phyloP scores from a whole-genome alignment of 1,284 basidiomycete genomes.

The Cutaneotrichosporon arboriforme region DNA sequence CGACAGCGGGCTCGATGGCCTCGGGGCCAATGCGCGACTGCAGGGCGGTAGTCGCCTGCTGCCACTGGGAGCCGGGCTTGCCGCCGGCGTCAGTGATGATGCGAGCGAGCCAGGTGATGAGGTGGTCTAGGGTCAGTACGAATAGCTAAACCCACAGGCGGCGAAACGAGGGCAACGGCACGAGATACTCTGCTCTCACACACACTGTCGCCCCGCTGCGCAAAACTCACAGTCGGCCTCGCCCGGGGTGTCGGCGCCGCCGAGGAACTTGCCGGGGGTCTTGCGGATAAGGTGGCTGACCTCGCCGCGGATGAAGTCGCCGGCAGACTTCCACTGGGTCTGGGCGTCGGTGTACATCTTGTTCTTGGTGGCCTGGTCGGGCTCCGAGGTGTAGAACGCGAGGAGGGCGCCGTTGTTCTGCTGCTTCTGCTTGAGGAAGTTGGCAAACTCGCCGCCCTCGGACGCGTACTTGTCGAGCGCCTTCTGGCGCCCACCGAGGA shows the following conservation, averaged over 20 bases:
- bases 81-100: slow-evolving; percentile 37
- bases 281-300: slow-evolving; percentile 51
- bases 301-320: slow-evolving; percentile 40
- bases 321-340: slow-evolving; percentile 38
- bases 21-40: slow-evolving; percentile 34
- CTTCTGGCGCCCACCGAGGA: slow-evolving; percentile 54
- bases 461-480: slow-evolving; percentile 36
- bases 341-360: slow-evolving; percentile 28
- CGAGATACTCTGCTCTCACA: neutral
- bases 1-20: slow-evolving; percentile 35
- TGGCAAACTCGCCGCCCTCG: slow-evolving; percentile 52
- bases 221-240: slow-evolving; percentile 43
- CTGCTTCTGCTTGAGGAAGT: slow-evolving; percentile 56
- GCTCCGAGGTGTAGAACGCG: slow-evolving; percentile 31
- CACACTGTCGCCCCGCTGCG: neutral
- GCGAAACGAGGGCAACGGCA: neutral
- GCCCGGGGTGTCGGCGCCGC: slow-evolving; percentile 25
- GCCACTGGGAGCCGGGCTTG: slow-evolving; percentile 24
- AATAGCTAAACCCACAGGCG: too few relatives aligned
- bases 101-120: slow-evolving; percentile 45
- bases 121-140: slow-evolving; percentile 30
- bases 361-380: slow-evolving; percentile 18
- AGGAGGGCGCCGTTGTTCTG: slow-evolving; percentile 52
- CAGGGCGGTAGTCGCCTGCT: slow-evolving; percentile 29
- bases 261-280: slow-evolving; percentile 31